A percentile compares a stretch with the other conserved stretches of the same genome.
Evolutionary conservation across 116 monocot genomes (phyloP).

Genomic region (Cymodocea nodosa): DNA sequence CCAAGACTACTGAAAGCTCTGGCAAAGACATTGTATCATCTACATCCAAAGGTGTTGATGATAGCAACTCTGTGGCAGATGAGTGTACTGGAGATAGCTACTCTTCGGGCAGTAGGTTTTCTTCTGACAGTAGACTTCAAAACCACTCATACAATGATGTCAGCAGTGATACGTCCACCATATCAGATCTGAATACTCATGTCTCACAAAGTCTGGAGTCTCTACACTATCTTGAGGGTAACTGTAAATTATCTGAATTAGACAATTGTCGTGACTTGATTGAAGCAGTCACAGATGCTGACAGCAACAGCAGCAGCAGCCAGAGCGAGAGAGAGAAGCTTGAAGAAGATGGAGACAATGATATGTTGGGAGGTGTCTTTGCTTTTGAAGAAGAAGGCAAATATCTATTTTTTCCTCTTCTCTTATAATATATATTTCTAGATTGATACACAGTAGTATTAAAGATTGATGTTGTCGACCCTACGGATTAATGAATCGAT

Average conservation of each 20-base stretch:
- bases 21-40: slow-evolving; percentile 6
- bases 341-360: slow-evolving; percentile 68
- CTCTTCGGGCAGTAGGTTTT: background rate
- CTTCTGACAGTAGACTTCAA: background rate
- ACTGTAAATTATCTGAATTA: slow-evolving; percentile 56
- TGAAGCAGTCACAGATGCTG: slow-evolving; percentile 65
- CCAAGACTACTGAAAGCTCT: slow-evolving; percentile 7
- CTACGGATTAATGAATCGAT: too few species aligned
- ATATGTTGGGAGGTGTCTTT: slow-evolving; percentile 68
- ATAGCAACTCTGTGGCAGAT: slow-evolving; percentile 12
- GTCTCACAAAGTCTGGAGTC: background rate
- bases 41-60: slow-evolving; percentile 7
- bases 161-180: background rate
- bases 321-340: slow-evolving; percentile 64
- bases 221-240: slow-evolving; percentile 33
- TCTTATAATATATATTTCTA: background rate
- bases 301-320: slow-evolving; percentile 70
- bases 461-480: too few species aligned
- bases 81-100: slow-evolving; percentile 9
- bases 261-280: slow-evolving; percentile 52
- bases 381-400: slow-evolving; percentile 68
- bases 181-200: background rate
- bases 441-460: too few species aligned
- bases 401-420: background rate
- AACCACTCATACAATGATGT: background rate